Evolutionary conservation across 2,329 filamentous ascomycete species (phyloP).

Genomic region (Atkinsonella hypoxylon): DNA sequence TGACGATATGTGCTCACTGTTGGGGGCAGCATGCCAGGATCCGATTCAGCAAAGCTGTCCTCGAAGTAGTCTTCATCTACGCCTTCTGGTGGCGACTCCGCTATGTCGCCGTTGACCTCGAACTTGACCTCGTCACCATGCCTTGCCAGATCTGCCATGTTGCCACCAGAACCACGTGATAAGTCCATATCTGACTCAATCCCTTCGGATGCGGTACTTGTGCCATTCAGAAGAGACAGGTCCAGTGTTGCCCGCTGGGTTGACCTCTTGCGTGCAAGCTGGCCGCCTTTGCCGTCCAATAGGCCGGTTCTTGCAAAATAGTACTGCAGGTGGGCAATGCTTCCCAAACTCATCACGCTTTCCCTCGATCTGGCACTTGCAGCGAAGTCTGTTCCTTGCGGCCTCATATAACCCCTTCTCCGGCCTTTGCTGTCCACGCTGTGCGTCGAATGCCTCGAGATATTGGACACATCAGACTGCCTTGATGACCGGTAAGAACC

Average conservation of each 20-base stretch:
- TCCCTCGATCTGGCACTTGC: conserved; percentile 82
- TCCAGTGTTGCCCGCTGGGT: conserved; percentile 47
- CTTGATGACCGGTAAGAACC: conserved; percentile 38
- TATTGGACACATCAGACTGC: conserved; percentile 28
- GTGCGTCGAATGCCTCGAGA: conserved; percentile 34
- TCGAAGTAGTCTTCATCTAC: conserved; percentile 37
- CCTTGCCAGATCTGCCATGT: conserved; percentile 42
- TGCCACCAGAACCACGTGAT: conserved; percentile 47
- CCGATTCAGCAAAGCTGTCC: conserved; percentile 48
- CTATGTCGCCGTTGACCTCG: conserved; percentile 14
- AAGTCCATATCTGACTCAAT: conserved; percentile 42
- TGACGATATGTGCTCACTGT: conserved; percentile 94
- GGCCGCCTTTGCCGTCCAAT: conserved; percentile 83
- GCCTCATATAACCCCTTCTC: conserved; percentile 75
- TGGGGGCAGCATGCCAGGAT: conserved; percentile 79
- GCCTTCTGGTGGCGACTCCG: conserved; percentile 37
- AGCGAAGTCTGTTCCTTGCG: conserved; percentile 79
- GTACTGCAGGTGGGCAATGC: conserved; percentile 94
- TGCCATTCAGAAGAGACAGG: conserved; percentile 36
- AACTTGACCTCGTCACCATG: conserved; percentile 24
- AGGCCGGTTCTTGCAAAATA: conserved; percentile 94
- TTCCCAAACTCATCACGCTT: conserved; percentile 90
- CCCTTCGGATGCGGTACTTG: conserved; percentile 22
- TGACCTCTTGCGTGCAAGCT: conserved; percentile 63
- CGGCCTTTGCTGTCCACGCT: conserved; percentile 31